Conservation (phyloP, 2,329 filamentous ascomycete species). For the Epichloe gansuensis region DNA sequence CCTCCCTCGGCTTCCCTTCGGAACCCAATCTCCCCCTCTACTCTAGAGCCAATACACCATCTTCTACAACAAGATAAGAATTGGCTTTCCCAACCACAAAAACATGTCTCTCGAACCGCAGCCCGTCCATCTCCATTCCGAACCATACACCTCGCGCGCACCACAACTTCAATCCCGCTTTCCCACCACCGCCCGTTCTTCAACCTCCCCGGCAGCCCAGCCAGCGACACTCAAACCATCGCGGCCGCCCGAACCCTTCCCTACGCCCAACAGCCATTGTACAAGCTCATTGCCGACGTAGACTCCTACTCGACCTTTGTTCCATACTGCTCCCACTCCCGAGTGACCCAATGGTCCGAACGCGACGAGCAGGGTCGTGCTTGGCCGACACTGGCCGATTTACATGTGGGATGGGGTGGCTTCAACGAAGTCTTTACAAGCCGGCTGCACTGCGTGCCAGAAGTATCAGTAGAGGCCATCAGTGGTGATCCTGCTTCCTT, state of each 20-base stretch:
- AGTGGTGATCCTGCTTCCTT: slow-evolving; percentile 43
- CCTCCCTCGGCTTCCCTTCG: too few species aligned
- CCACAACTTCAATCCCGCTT: neutral
- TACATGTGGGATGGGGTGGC: slow-evolving; percentile 76
- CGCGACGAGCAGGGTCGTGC: slow-evolving; percentile 35
- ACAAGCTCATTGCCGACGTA: slow-evolving; percentile 79
- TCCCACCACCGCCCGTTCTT: slow-evolving; percentile 10
- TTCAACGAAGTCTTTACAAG: slow-evolving; percentile 77
- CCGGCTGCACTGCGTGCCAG: slow-evolving; percentile 64
- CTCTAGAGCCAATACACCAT: neutral
- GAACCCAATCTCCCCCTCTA: too few species aligned
- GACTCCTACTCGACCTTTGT: slow-evolving; percentile 75
- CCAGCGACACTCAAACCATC: slow-evolving; percentile 45
- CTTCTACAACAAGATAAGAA: neutral
- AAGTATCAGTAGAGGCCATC: slow-evolving; percentile 63
- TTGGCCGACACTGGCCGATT: slow-evolving; percentile 63
- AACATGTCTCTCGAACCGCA: slow-evolving; percentile 2
- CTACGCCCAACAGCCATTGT: slow-evolving; percentile 60
- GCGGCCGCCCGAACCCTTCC: slow-evolving; percentile 65
- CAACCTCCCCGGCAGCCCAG: slow-evolving; percentile 12
- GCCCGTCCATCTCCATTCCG: neutral
- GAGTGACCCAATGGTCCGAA: slow-evolving; percentile 62
- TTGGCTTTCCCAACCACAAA: neutral
- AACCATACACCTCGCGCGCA: neutral
- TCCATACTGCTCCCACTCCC: slow-evolving; percentile 74